phyloP scores from a whole-genome alignment of 2,329 filamentous ascomycete species.

The Ophiognomonia clavigignenti-juglandacearum region DNA sequence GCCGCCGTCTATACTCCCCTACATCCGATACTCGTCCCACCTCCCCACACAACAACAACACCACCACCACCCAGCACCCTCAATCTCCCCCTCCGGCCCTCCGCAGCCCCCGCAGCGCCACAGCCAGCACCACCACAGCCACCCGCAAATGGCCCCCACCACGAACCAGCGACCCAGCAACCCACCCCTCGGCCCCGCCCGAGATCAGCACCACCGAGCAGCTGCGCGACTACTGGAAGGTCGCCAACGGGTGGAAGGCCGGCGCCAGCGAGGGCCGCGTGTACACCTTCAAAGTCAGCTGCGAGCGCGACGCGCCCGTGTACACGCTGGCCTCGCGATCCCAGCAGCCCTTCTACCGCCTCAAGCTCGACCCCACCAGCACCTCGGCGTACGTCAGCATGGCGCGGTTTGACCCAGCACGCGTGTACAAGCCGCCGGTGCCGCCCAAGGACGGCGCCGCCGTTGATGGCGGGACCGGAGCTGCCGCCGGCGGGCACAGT shows the following conservation, averaged over 20 bases:
- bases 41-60: not conserved
- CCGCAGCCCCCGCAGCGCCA: conserved; percentile 27
- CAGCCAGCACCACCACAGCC: conserved; percentile 12
- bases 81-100: conserved; percentile 24
- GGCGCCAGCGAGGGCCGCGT: conserved; percentile 52
- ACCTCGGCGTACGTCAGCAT: conserved; percentile 57
- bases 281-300: conserved; percentile 54
- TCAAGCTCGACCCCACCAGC: conserved; percentile 60
- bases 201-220: conserved; percentile 53
- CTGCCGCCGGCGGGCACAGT: too few species aligned
- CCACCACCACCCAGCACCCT: too few species aligned
- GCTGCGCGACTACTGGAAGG: conserved; percentile 63
- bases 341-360: conserved; percentile 60
- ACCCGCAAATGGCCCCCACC: conserved; percentile 23
- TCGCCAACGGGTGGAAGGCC: conserved; percentile 65
- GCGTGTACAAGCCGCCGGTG: conserved; percentile 44
- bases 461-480: conserved; percentile 20
- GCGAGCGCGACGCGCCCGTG: conserved; percentile 56
- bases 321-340: conserved; percentile 59
- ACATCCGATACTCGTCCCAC: conserved; percentile 20
- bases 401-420: conserved; percentile 55
- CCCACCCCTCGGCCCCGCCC: conserved; percentile 39
- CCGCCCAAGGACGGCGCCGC: conserved; percentile 11
- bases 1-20: conserved; percentile 56
- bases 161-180: conserved; percentile 29